Percentiles rank a stretch among this genome's conserved stretches.
These are phyloP conservation scores for Globisporangium yorkense DNA, from an alignment of 352 stramenopile genomes.

Conservation along the genomic window DNA sequence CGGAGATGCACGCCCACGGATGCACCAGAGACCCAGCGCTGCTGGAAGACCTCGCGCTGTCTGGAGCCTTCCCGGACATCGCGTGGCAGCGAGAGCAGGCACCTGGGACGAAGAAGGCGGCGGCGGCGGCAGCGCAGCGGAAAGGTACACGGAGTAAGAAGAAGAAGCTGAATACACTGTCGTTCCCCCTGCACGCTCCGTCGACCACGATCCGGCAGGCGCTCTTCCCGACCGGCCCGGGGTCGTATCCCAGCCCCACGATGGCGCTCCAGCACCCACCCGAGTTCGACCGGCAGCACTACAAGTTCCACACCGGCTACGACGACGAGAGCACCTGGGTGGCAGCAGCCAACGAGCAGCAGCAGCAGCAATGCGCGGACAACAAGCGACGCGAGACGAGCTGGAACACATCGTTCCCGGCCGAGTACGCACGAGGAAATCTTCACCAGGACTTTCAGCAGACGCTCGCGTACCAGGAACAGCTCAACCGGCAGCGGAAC, in stretches of 20 bases:
- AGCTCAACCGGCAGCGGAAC: slow-evolving; percentile 21
- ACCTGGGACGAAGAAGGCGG: not conserved
- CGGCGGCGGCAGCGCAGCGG: slow-evolving; percentile 14
- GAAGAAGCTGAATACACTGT: slow-evolving; percentile 25
- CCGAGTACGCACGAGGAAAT: slow-evolving; percentile 42
- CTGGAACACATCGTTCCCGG: slow-evolving; percentile 66
- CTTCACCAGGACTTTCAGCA: slow-evolving; percentile 37
- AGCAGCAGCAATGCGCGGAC: slow-evolving; percentile 17
- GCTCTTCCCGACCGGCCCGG: slow-evolving; percentile 33
- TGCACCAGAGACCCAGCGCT: slow-evolving; percentile 14
- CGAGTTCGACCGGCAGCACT: slow-evolving; percentile 12
- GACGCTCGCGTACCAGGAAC: slow-evolving; percentile 58
- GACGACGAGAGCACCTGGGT: slow-evolving; percentile 6
- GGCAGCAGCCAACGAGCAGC: slow-evolving; percentile 4
- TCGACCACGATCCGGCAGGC: slow-evolving; percentile 32
- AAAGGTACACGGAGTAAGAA: slow-evolving; percentile 8
- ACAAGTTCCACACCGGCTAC: slow-evolving; percentile 4
- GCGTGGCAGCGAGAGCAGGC: slow-evolving; percentile 5
- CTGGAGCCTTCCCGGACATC: slow-evolving; percentile 17
- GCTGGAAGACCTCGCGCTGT: slow-evolving; percentile 34
- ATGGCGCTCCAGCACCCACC: slow-evolving; percentile 18
- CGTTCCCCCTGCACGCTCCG: slow-evolving; percentile 27
- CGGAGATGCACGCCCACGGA: slow-evolving; percentile 2
- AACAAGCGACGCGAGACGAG: slow-evolving; percentile 54
- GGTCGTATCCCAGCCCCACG: slow-evolving; percentile 30